Conservation (phyloP, 1,284 basidiomycete genomes). For the Cutaneotrichosporon mucoides region DNA sequence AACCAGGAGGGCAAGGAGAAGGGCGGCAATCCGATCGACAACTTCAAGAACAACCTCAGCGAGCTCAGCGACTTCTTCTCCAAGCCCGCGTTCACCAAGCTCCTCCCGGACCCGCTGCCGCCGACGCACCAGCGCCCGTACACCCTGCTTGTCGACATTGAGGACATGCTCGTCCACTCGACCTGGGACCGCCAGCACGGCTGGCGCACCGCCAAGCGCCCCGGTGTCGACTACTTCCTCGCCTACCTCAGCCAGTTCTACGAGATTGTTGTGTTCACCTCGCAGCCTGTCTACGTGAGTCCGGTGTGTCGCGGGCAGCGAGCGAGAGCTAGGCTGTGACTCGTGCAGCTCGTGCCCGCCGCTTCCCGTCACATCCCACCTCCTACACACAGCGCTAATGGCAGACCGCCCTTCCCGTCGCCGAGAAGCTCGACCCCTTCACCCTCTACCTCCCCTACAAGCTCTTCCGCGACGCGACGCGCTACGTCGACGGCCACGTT, state of each 20-base stretch:
- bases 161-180: conserved; percentile 86
- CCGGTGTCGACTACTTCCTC: conserved; percentile 90
- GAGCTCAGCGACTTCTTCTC: conserved; percentile 59
- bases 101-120: conserved; percentile 83
- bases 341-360: too few species aligned
- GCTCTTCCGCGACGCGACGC: conserved; percentile 84
- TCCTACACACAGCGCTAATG: not conserved
- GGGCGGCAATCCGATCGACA: conserved; percentile 13
- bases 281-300: conserved; percentile 81
- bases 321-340: too few species aligned
- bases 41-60: conserved; percentile 30
- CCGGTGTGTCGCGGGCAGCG: too few species aligned
- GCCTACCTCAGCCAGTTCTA: conserved; percentile 96
- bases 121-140: conserved; percentile 83
- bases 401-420: conserved; percentile 77
- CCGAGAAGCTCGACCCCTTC: conserved; percentile 94
- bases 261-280: conserved; percentile 93
- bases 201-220: conserved; percentile 88
- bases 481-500: conserved; percentile 68
- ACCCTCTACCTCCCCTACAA: conserved; percentile 82
- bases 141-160: conserved; percentile 85
- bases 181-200: conserved; percentile 88
- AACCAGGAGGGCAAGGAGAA: conserved; percentile 47
- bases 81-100: conserved; percentile 85
- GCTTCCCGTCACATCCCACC: too few species aligned